Conservation (phyloP, 495 filamentous ascomycete genomes). For the Hyphodiscus hymeniophilus region DNA sequence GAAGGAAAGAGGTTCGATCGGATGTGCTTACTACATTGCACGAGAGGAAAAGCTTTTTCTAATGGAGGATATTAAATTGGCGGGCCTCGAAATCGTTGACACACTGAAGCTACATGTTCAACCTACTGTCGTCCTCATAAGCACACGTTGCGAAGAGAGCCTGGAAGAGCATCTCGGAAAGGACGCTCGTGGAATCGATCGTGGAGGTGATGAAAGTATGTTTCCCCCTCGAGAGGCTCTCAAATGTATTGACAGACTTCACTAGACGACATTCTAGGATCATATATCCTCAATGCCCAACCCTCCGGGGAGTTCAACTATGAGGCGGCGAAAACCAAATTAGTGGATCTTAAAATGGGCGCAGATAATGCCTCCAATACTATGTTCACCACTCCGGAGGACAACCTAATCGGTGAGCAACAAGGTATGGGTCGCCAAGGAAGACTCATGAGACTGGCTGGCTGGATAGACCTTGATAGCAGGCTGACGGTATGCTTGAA, state of each 20-base stretch:
- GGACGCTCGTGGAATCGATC: constrained; percentile 31
- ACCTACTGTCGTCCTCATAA: constrained; percentile 72
- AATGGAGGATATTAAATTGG: constrained; percentile 71
- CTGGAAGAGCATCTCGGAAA: constrained; percentile 38
- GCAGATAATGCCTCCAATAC: constrained; percentile 39
- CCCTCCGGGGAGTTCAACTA: constrained; percentile 73
- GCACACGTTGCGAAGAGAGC: constrained; percentile 58
- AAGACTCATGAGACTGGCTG: constrained; percentile 61
- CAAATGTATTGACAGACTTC: neutral
- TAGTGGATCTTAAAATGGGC: constrained; percentile 49
- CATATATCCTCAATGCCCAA: constrained; percentile 66
- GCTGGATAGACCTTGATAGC: constrained; percentile 73
- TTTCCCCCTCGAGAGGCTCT: neutral
- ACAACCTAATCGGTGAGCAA: constrained; percentile 20
- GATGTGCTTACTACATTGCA: constrained; percentile 81
- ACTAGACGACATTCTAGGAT: constrained; percentile 32
- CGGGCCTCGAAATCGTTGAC: constrained; percentile 63
- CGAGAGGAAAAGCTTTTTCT: constrained; percentile 67
- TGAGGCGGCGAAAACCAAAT: constrained; percentile 57
- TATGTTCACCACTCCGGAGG: constrained; percentile 51
- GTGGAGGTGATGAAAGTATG: constrained; percentile 27
- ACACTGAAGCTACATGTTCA: constrained; percentile 67
- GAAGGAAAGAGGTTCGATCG: constrained; percentile 60
- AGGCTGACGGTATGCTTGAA: constrained; percentile 44
- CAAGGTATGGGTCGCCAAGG: constrained; percentile 40